Percentiles rank a stretch among this genome's conserved stretches.
Conservation (phyloP, 805 yeast genomes). For the Wickerhamomyces mucosus region DNA sequence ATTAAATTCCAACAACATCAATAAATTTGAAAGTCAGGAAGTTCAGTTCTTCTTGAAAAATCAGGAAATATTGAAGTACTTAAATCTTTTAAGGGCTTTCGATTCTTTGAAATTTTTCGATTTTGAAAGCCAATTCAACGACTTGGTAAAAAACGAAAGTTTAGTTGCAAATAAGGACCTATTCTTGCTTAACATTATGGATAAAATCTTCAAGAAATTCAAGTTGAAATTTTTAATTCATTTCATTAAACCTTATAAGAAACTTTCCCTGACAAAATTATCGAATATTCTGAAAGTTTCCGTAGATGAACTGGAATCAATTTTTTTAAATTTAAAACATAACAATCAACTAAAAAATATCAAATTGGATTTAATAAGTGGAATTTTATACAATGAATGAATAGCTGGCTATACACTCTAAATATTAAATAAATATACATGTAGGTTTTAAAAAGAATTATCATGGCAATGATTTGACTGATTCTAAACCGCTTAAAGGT, state of each 20-base stretch:
- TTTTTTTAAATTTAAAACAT: conserved; percentile 14
- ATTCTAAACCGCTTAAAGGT: conserved; percentile 20
- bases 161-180: conserved; percentile 4
- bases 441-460: too few relatives aligned
- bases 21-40: conserved; percentile 23
- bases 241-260: conserved; percentile 21
- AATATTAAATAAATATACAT: too few relatives aligned
- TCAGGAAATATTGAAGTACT: conserved; percentile 12
- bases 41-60: conserved; percentile 19
- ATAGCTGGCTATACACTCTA: too few relatives aligned
- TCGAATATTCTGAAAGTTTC: conserved; percentile 11
- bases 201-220: conserved; percentile 12
- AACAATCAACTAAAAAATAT: conserved; percentile 14
- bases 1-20: conserved; percentile 36
- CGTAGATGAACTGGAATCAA: conserved; percentile 15
- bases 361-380: conserved; percentile 18
- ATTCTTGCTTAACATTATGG: conserved; percentile 12
- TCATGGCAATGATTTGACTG: conserved; percentile 16
- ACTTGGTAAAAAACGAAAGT: conserved; percentile 5
- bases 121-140: conserved; percentile 8
- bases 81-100: conserved; percentile 13
- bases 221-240: conserved; percentile 16
- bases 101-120: conserved; percentile 13
- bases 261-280: conserved; percentile 12
- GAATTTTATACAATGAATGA: conserved; percentile 16